Evolutionary conservation across 164 flowering plant species (phyloP).

Genomic region (Protea cynaroides): DNA sequence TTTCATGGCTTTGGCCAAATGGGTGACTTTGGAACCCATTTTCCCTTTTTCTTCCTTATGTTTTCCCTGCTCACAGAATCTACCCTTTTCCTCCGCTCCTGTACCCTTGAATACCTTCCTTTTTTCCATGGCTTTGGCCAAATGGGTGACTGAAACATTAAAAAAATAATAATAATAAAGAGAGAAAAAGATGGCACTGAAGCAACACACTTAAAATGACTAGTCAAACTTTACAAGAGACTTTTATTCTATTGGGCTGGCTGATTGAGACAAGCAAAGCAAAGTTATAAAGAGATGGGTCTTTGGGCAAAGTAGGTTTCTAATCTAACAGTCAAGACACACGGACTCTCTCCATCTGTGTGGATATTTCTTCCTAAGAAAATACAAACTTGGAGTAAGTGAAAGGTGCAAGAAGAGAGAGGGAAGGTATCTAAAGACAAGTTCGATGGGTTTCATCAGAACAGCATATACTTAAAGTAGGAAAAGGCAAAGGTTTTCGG

Average conservation of each 20-base stretch:
- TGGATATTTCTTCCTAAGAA: conserved; percentile 1
- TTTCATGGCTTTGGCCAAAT: no score
- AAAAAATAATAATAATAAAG: background rate
- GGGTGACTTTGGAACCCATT: background rate
- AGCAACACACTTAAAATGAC: background rate
- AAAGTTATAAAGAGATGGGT: background rate
- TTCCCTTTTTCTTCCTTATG: no score
- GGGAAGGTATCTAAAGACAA: conserved; percentile 32
- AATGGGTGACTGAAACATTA: no score
- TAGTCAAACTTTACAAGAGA: background rate
- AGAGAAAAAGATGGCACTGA: background rate
- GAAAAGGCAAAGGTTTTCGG: conserved; percentile 51
- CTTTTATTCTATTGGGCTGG: background rate
- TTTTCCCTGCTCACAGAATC: background rate
- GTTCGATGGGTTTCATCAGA: conserved; percentile 28
- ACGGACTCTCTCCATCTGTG: background rate
- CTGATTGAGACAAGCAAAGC: background rate
- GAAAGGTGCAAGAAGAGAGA: conserved; percentile 12
- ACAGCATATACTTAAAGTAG: conserved; percentile 52
- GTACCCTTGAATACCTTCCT: no score
- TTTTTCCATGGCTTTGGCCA: conserved; percentile 6
- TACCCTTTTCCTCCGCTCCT: no score
- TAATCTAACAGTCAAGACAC: conserved; percentile 21
- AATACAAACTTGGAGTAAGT: conserved; percentile 8
- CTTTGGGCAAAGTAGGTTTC: background rate